Base-by-base conservation (phyloP, 768 basidiomycete species). In the Rhodotorula paludigena region DNA sequence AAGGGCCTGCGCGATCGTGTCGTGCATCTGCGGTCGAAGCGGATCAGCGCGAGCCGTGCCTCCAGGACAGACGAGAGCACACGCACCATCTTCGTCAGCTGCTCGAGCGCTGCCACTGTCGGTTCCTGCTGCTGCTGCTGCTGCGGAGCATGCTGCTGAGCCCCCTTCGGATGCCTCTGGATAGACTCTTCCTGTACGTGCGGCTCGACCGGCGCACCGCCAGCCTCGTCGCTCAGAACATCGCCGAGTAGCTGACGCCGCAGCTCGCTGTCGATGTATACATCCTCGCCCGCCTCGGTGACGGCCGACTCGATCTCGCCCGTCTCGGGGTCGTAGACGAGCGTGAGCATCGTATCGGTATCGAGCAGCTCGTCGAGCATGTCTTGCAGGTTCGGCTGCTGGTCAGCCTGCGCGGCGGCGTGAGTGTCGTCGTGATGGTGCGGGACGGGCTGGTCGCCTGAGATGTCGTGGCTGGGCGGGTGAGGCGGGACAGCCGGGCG, bases 241-340 rank as follows among this genome's bases (percentile, higher is more conserved):
- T 49, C 63, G 47, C 56, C 57, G 10, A 47, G 28, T 0, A 62
- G 32, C 61, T 54, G 33, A n/a, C n/a, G n/a, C 42, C 42, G 35
- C 23, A 62, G 44, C 35, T 52, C 64, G 54, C 52, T 60, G 30
- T 60, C 59, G 38, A 48, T 12, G 21, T 25, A 55, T 30, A 67
- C 30, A 30, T 61, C 60, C 55, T 67, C 60, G 18, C 60, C 54
- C 5, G 3, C 21, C 4, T 53, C 57, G 38, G 49, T 59, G 20
- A 58, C 42, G 16, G 53, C 54, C 38, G 63, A 64, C 42, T 64
- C 59, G 63, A 69, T 64, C 36, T 69, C 54, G 33, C 63, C 63
- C 39, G 63, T 64, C 15, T 69, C 63, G 25, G 59, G 18, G 41
- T 66, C 63, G 55, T 63, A 71, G 12, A 64, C 55, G 38, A 71